Evolutionary conservation across 495 filamentous ascomycete species (phyloP), one percentile per base, ranked within the genome.

Genomic region (Penicillium tannophilum): DNA sequence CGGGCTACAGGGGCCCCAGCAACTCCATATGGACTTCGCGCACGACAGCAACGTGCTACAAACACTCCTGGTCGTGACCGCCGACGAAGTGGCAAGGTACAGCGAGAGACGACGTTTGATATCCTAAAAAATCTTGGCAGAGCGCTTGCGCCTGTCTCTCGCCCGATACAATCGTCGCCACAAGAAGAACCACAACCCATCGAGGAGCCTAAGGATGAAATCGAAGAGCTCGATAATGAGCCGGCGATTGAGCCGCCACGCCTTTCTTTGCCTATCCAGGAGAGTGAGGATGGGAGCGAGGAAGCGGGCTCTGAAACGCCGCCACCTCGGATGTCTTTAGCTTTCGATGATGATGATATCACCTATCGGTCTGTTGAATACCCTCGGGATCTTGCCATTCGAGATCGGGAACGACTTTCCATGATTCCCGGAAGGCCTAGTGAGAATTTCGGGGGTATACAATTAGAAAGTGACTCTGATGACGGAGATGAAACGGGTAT

Each of bases 91-190:
- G 77, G 84, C 20, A 80, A 85, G 42, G 76, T 87, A 58, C 85
- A 88, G 65, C 82, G 90, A 45, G 90, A 92, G 70, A 91, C 90
- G 6, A 89, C 89, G 6, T 85, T 89, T 54, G 86, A 92, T 66
- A 76, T 86, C 20, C 67, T 93, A 30, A 80, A 85, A 28, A 83
- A 85, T 53, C 76, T 94, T 10, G 87, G 88, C 52, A 83, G 78
- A 72, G 79, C 82, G 23, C 73, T 94, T 23, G 89, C 89, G 3
- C 82, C 80, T 1, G 78, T 72, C 4, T 83, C 86, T 0, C 66
- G 82, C 56, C 76, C 77, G 8, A 82, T 88, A 17, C 76, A 80
- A 17, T 85, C 84, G 4, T 89, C 89, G 7, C 85, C 87, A 1
- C 71, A 77, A 60, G 71, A 62, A 30, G 67, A 58, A 52, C 63